Percentiles rank a stretch among this genome's conserved stretches.
Evolutionary conservation across 306 rosid genomes (phyloP).

Genomic region (Sesbania bispinosa): DNA sequence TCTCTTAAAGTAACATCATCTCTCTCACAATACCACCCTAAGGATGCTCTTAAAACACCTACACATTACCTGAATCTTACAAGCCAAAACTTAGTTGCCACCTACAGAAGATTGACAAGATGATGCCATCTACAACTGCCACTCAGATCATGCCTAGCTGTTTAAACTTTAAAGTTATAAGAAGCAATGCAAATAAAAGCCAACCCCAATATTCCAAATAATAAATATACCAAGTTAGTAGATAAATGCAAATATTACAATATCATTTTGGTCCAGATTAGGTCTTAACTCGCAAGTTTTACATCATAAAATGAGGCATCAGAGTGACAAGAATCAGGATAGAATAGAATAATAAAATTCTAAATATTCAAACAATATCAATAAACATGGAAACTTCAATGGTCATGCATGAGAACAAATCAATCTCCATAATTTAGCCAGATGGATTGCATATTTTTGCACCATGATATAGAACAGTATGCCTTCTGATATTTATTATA

Average conservation of each 20-base stretch:
- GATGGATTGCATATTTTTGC: no score
- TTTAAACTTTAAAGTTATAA: neutral
- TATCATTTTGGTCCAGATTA: conserved; percentile 10
- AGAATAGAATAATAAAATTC: neutral
- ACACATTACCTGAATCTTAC: neutral
- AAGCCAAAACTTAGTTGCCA: neutral
- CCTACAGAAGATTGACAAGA: neutral
- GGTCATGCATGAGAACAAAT: neutral
- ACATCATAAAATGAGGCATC: no score
- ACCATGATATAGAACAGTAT: no score
- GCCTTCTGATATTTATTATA: neutral
- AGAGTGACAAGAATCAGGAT: neutral
- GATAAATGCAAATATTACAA: neutral
- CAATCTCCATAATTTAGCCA: no score
- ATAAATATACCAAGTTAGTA: neutral
- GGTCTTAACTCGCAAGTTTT: no score
- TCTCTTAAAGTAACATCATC: neutral
- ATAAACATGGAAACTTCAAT: neutral
- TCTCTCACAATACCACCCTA: neutral
- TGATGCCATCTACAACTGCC: conserved; percentile 9
- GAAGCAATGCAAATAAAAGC: conserved; percentile 1
- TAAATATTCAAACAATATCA: neutral
- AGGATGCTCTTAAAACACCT: neutral
- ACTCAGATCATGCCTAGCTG: neutral
- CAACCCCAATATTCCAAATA: neutral